phyloP scores from a whole-genome alignment of 805 yeast genomes.

The Teunomyces stri region DNA sequence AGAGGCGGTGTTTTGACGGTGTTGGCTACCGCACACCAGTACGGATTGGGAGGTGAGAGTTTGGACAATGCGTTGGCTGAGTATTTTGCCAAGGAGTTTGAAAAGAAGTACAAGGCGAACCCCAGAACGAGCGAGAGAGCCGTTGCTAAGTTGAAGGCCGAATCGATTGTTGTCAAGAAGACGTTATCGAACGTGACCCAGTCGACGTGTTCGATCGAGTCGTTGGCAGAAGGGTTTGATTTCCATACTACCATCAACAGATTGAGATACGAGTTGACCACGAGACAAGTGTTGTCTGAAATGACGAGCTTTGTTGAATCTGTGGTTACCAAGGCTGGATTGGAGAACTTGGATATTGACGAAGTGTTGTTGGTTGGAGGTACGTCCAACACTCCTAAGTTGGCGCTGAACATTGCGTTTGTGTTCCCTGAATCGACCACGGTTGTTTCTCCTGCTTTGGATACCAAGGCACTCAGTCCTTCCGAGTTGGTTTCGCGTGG shows the following conservation, averaged over 20 bases:
- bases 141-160: constrained; percentile 81
- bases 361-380: constrained; percentile 95
- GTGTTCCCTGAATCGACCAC: constrained; percentile 79
- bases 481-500: constrained; percentile 90
- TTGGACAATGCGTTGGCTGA: constrained; percentile 79
- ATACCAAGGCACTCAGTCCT: constrained; percentile 79
- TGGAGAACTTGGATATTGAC: constrained; percentile 82
- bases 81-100: constrained; percentile 88
- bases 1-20: constrained; percentile 93
- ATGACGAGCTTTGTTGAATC: constrained; percentile 75
- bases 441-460: constrained; percentile 69
- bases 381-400: constrained; percentile 86
- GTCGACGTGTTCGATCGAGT: constrained; percentile 90
- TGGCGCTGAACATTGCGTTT: constrained; percentile 68
- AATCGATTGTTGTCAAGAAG: constrained; percentile 80
- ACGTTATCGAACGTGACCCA: constrained; percentile 87
- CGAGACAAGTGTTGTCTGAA: constrained; percentile 71
- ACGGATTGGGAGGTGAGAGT: constrained; percentile 81
- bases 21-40: constrained; percentile 80
- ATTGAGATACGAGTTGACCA: constrained; percentile 86
- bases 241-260: constrained; percentile 92
- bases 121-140: constrained; percentile 83
- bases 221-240: constrained; percentile 91
- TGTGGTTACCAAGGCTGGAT: constrained; percentile 75
- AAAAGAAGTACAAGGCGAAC: constrained; percentile 79